A percentile compares a stretch with the other conserved stretches of the same genome.
phyloP scores from a whole-genome alignment of 2,329 filamentous ascomycete species.

The Malbranchea zuffiana region DNA sequence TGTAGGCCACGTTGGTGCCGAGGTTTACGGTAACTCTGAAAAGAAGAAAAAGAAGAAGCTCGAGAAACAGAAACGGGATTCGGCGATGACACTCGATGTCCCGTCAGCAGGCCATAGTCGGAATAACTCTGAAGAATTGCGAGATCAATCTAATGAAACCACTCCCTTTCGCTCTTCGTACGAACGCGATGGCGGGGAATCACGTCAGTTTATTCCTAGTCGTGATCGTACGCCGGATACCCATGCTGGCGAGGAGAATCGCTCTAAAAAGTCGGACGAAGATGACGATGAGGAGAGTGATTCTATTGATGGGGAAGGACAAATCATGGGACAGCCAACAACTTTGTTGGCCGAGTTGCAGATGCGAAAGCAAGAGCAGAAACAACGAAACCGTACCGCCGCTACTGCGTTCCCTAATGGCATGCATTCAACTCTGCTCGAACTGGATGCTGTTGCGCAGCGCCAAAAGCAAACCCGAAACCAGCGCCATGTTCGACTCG shows the following conservation, averaged over 20 bases:
- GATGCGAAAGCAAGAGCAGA: constrained; percentile 78
- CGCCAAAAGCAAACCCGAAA: constrained; percentile 65
- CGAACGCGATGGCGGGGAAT: constrained; percentile 12
- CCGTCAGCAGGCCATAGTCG: constrained; percentile 16
- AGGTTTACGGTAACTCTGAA: constrained; percentile 55
- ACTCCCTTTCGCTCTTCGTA: constrained; percentile 14
- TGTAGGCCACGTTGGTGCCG: constrained; percentile 61
- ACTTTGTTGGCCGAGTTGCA: constrained; percentile 89
- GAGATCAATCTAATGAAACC: constrained; percentile 15
- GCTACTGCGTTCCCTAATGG: constrained; percentile 56
- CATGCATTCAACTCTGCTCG: constrained; percentile 80
- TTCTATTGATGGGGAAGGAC: constrained; percentile 33
- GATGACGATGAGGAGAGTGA: constrained; percentile 21
- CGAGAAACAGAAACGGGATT: constrained; percentile 17
- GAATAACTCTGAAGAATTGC: constrained; percentile 13
- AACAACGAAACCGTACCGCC: constrained; percentile 61
- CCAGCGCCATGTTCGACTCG: constrained; percentile 67
- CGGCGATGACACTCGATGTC: neutral
- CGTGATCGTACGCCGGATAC: constrained; percentile 12
- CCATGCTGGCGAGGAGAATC: constrained; percentile 12
- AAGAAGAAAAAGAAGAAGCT: constrained; percentile 24
- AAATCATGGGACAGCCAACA: constrained; percentile 63
- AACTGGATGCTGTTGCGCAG: constrained; percentile 83
- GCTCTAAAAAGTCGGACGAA: constrained; percentile 18
- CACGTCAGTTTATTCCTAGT: constrained; percentile 1